These are phyloP conservation scores for Plantago lanceolata DNA, from an alignment of 305 asterid species.

Conservation along the genomic window DNA sequence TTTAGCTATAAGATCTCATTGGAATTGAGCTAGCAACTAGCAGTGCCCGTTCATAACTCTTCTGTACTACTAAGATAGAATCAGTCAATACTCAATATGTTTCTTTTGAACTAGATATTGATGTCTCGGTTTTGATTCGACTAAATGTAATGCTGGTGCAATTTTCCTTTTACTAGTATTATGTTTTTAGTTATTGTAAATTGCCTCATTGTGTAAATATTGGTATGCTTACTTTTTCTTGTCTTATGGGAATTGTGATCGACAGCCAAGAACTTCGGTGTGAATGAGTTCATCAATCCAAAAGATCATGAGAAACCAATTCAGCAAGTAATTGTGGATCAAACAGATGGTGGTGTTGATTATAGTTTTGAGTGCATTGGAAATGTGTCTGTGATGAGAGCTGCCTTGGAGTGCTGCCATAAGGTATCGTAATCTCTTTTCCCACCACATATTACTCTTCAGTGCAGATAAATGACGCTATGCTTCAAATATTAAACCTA, in stretches of 20 bases:
- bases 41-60: not conserved
- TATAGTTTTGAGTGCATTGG: constrained; percentile 99
- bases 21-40: constrained; percentile 3
- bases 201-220: constrained; percentile 6
- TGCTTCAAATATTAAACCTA: constrained; percentile 23
- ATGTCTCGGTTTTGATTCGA: no score
- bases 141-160: no score
- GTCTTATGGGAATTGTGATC: constrained; percentile 19
- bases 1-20: not conserved
- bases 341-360: constrained; percentile 96
- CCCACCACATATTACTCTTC: not conserved
- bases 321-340: constrained; percentile 88
- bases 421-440: constrained; percentile 44
- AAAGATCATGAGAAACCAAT: constrained; percentile 92
- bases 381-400: constrained; percentile 81
- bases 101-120: no score
- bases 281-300: constrained; percentile 91
- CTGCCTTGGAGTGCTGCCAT: constrained; percentile 98
- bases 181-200: not conserved
- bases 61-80: not conserved
- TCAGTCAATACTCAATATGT: not conserved
- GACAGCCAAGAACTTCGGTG: constrained; percentile 87
- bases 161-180: no score
- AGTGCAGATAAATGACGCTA: constrained; percentile 16
- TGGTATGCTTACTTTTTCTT: constrained; percentile 15